phyloP scores from a whole-genome alignment of 2,329 filamentous ascomycete species.

The Diaporthe velutina region DNA sequence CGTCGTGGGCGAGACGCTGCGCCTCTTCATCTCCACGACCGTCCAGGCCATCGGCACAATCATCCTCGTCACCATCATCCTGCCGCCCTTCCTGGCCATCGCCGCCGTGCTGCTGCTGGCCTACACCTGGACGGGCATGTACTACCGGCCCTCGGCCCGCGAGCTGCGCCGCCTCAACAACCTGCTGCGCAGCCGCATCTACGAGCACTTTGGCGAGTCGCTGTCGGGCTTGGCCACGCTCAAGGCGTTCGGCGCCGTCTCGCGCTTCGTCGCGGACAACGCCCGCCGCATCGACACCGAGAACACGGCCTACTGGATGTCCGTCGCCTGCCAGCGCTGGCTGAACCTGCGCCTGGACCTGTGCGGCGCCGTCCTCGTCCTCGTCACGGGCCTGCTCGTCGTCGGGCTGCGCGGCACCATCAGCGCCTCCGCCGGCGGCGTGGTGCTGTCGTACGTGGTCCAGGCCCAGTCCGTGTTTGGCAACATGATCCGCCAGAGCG shows the following conservation, averaged over 20 bases:
- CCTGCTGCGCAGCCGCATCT: constrained; percentile 73
- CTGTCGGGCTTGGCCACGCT: constrained; percentile 61
- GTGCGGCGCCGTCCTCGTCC: constrained; percentile 71
- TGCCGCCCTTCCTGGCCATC: constrained; percentile 75
- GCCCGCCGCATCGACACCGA: constrained; percentile 71
- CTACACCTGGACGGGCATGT: constrained; percentile 72
- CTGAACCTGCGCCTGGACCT: constrained; percentile 72
- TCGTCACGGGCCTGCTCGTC: constrained; percentile 73
- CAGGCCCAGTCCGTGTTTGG: constrained; percentile 71
- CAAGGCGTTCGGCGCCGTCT: constrained; percentile 73
- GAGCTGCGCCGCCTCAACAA: constrained; percentile 78
- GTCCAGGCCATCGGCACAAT: constrained; percentile 74
- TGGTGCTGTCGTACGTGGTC: constrained; percentile 76
- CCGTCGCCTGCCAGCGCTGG: constrained; percentile 78
- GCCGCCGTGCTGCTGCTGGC: constrained; percentile 72
- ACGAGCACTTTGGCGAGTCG: constrained; percentile 75
- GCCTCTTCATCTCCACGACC: constrained; percentile 75
- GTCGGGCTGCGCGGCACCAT: constrained; percentile 74
- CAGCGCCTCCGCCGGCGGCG: constrained; percentile 72
- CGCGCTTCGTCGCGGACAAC: constrained; percentile 65
- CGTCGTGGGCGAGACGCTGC: constrained; percentile 72
- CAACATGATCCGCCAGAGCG: constrained; percentile 64
- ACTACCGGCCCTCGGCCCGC: constrained; percentile 75
- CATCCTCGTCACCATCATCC: constrained; percentile 73
- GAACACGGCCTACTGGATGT: constrained; percentile 77